Percentiles rank a stretch among this genome's conserved stretches.
phyloP scores from a whole-genome alignment of 2,329 filamentous ascomycete genomes.

The Fusarium subglutinans region DNA sequence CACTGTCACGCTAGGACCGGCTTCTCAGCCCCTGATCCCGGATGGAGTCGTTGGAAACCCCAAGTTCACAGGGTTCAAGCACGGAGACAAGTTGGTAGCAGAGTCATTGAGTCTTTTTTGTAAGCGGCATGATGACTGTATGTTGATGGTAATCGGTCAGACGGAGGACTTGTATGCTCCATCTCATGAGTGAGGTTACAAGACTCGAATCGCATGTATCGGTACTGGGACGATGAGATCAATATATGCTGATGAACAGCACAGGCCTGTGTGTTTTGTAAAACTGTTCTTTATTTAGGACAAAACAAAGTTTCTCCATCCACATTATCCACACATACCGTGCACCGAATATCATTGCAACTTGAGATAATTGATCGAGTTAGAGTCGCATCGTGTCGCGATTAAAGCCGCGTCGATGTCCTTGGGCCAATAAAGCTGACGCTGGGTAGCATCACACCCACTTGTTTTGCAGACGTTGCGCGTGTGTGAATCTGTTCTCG shows the following conservation, averaged over 20 bases:
- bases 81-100: not conserved
- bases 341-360: conserved; percentile 8
- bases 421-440: conserved; percentile 6
- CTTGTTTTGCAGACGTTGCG: conserved; percentile 23
- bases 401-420: conserved; percentile 7
- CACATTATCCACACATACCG: conserved; percentile 1
- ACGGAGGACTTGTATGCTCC: not conserved
- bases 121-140: not conserved
- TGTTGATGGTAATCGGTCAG: not conserved
- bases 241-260: not conserved
- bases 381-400: conserved; percentile 18
- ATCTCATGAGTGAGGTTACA: not conserved
- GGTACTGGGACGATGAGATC: not conserved
- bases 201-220: not conserved
- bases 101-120: not conserved
- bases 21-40: conserved; percentile 22
- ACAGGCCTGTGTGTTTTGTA: not conserved
- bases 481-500: conserved; percentile 3
- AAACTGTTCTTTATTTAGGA: conserved; percentile 12
- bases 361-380: conserved; percentile 9
- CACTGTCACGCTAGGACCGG: conserved; percentile 10
- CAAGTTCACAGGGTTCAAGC: conserved; percentile 5
- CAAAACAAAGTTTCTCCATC: conserved; percentile 23
- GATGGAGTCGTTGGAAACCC: conserved; percentile 13
- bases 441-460: conserved; percentile 1